Conservation (phyloP, 495 filamentous ascomycete genomes). For the Neurospora sp. region DNA sequence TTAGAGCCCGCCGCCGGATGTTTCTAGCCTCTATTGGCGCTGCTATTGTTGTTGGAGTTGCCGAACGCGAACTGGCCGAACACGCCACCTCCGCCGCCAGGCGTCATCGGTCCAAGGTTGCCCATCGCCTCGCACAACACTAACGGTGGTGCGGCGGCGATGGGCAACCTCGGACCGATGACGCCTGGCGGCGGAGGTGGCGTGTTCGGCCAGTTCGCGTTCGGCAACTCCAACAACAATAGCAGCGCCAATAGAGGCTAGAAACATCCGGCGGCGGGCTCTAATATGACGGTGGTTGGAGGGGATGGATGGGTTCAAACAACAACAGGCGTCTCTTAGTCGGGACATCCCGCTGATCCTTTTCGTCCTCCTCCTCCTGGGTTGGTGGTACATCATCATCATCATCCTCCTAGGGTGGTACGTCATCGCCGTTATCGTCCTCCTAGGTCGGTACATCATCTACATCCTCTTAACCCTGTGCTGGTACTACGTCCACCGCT, state of each 20-base stretch:
- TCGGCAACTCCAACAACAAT: constrained; percentile 22
- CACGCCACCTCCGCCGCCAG: constrained; percentile 56
- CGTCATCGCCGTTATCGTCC: too few species aligned
- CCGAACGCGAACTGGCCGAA: constrained; percentile 47
- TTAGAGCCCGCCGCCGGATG: not conserved
- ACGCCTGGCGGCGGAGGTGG: constrained; percentile 61
- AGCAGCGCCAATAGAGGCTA: not conserved
- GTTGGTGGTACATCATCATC: not conserved
- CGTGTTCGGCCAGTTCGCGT: constrained; percentile 49
- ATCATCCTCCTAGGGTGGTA: not conserved
- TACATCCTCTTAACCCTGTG: not conserved
- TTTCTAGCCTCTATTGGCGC: not conserved
- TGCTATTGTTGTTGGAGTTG: constrained; percentile 11
- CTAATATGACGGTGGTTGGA: not conserved
- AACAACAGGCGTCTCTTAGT: not conserved
- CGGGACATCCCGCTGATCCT: not conserved
- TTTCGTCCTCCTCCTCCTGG: not conserved
- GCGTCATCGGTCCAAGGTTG: constrained; percentile 55
- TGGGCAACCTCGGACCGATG: constrained; percentile 46
- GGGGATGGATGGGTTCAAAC: not conserved
- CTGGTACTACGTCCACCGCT: not conserved
- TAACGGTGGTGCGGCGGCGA: constrained; percentile 18
- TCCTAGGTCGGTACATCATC: not conserved
- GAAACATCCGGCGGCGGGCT: not conserved
- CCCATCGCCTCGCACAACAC: constrained; percentile 34